phyloP scores from a whole-genome alignment of 208 protist genomes.

The Wallacemonas sp. region DNA sequence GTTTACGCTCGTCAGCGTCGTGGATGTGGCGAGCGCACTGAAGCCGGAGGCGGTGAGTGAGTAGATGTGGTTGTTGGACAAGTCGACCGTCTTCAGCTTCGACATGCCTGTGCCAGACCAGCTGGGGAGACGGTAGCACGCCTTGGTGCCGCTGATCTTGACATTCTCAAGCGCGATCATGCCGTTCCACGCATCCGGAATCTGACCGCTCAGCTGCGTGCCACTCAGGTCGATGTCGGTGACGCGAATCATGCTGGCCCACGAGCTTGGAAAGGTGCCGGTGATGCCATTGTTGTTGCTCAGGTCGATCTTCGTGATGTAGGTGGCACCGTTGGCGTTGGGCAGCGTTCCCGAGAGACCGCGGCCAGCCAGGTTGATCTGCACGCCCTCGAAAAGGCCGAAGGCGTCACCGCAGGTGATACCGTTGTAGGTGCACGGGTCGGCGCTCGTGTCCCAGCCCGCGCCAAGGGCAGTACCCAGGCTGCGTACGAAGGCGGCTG shows the following conservation, averaged over 20 bases:
- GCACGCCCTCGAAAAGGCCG: not conserved
- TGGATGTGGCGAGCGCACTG: not conserved
- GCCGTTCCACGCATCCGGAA: conserved; percentile 11
- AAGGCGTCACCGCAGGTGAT: not conserved
- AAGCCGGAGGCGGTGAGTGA: not conserved
- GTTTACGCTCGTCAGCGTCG: conserved; percentile 10
- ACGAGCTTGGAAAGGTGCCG: not conserved
- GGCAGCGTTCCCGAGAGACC: conserved; percentile 12
- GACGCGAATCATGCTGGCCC: not conserved
- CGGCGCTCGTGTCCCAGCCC: not conserved
- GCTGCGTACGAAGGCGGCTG: not conserved
- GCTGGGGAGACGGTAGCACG: conserved; percentile 17
- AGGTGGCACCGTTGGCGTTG: not conserved
- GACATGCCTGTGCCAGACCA: conserved; percentile 15
- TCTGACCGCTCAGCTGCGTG: not conserved
- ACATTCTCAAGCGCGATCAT: conserved; percentile 13
- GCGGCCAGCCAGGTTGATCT: conserved; percentile 13
- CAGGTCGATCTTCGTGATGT: conserved; percentile 2
- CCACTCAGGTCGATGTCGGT: not conserved
- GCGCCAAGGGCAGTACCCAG: not conserved
- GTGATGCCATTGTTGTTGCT: conserved; percentile 7
- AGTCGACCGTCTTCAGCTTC: conserved; percentile 3
- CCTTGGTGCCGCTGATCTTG: conserved; percentile 11
- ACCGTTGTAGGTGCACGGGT: conserved; percentile 17
- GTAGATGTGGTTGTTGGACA: conserved; percentile 20